Base-by-base conservation (phyloP, 75 land plant genomes). In the Cryptomeria japonica region DNA sequence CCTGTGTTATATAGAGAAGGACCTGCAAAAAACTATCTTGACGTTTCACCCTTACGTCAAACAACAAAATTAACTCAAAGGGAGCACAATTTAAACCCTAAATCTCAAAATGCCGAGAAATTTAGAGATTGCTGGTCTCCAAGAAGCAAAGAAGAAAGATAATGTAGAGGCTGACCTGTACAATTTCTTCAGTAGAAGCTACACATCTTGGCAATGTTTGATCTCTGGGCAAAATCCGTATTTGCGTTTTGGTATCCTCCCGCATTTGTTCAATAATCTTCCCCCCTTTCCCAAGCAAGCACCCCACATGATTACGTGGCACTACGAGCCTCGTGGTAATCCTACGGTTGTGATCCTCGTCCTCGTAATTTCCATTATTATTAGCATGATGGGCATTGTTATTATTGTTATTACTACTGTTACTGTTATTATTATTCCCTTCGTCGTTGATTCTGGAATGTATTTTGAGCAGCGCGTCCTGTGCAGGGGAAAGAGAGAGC, bases 241-340 rank as follows among this genome's bases (percentile, higher is more conserved):
- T 96, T 76, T 96, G 97, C 3, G 97, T 92, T 88, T 90, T 95
- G 14, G 96, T 96, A 88, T 96, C 96, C 44, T 89, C 87, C 86
- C 97, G 94, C 97, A 96, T 96, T 84, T 96, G 96, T 90, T 94
- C 95, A 75, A 96, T 95, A 14, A 96, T 96, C 90, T 94, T 93
- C 87, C 97, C 97, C 76, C 95, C 96, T 84, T 96, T 96, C 41
- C 97, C 97, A 73, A 96, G 85, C 89, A 96, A 88, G 83, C 95
- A 93, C 19, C 97, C 97, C 5, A 96, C 97, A 68, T 95, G 94
- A 84, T 89, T 88, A 83, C 93, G 91, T 47, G 95, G 94, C 44
- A 96, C 96, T 49, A 96, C 92, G 46, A 96, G 70, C 87, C 97
- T 93, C 42, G 96, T 94, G 39, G 91, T 92, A 38, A 96, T 88